Evolutionary conservation across 2,329 filamentous ascomycete genomes (phyloP), one percentile per base, ranked within the genome.

Genomic region (Colletotrichum nymphaeae): DNA sequence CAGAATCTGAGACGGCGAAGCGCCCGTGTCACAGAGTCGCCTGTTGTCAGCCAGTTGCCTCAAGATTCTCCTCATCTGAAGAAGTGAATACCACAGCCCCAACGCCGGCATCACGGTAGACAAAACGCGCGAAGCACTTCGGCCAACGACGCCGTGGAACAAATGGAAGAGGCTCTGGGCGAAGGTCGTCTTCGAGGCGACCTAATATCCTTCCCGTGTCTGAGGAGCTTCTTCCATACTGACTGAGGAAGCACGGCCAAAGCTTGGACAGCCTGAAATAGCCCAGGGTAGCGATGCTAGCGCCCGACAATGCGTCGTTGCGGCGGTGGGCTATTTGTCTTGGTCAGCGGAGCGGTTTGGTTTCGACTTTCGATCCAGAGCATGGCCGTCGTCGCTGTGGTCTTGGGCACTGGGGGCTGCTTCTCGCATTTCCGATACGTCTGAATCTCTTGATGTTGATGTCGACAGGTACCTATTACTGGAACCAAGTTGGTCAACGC

Each of bases 141-240:
- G 32, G 22, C 53, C 49, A 28, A 35, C 35, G 14, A 22, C 52
- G 16, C 66, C 26, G n/a, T 52, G 22, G 49, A 16, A 42, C 42
- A 24, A 35, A 28, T 35, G 60, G 70, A 56, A 69, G 59, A 64
- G 66, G 53, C 70, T 64, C 24, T 55, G n/a, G 58, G 55, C 26
- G 26, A 32, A 32, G 11, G 59, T 46, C 37, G 32, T 16, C 52
- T 42, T 24, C 19, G 12, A 46, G 32, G 71, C 94, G 88, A 8
- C 88, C 83, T 6, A 98, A 84, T 26, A 97, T 95, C 63, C 88
- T 90, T 7, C 93, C 92, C 7, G 97, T 88, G 30, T 55, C 88
- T 86, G n/a, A 97, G 86, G 1, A 91, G 86, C 2, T 86, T 84
- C 52, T 89, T 86, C 53, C 87, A 42, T 12, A 37, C 12, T 37